Evolutionary conservation across 2,329 filamentous ascomycete species (phyloP), one percentile per base, ranked within the genome.

Genomic region (Beauveria medogensis): DNA sequence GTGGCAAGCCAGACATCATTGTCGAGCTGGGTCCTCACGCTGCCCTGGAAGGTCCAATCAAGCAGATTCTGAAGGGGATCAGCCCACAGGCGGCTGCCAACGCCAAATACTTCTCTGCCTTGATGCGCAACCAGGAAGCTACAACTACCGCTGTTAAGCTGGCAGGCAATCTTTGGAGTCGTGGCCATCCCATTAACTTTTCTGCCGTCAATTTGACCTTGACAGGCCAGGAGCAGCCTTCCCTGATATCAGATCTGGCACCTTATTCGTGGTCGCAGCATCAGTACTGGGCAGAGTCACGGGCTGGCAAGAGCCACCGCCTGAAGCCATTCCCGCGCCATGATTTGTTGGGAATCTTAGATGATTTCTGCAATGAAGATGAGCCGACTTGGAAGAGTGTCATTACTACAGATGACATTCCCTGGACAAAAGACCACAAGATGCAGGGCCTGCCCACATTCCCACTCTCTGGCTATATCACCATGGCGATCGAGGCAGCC

Each of bases 391-490:
- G 80, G 80, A 72, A 79, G 43, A 81, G 80, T 61, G 73, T 78
- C 26, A 66, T 82, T 34, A 73, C 73, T 12, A 64, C 77, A 1
- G 77, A 80, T 44, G 78, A 82, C 60, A 66, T 81, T 0, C 81
- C 86, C 1, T 87, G 85, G 74, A 73, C 84, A 6, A 75, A 80
- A 50, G 80, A 85, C 64, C 84, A 86, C 71, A 73, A 72, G 60
- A 80, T 87, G 69, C 82, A 86, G 65, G 81, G 78, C 12, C 69
- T 83, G 34, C 78, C 76, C 2, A 77, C 84, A 40, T 85, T 82
- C 67, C 82, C 84, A 30, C 75, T 82, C 41, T 75, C 80, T 1
- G 83, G 79, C 3, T 81, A 78, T 57, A 67, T 83, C 3, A 74
- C 77, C 30, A 81, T 85, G 77, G 78, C 74, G 0, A 64, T 80